These are phyloP conservation scores for Gleditsia sinensis DNA, from an alignment of 306 rosid species.

Conservation along the genomic window DNA sequence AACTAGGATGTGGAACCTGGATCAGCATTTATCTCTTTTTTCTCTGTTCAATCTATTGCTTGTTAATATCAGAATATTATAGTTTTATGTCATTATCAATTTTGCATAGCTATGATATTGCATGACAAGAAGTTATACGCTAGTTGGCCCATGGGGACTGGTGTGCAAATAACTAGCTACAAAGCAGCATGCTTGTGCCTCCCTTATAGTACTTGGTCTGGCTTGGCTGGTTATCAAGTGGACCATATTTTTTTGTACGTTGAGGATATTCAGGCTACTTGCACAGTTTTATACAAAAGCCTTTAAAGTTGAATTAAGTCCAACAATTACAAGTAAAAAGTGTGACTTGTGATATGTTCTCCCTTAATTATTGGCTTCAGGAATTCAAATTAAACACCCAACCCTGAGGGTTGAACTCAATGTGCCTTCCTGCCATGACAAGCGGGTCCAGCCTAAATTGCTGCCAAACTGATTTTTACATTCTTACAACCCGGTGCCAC, in stretches of 20 bases:
- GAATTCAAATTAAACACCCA: slow-evolving; percentile 22
- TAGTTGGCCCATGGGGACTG: slow-evolving; percentile 26
- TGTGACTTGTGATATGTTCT: background rate
- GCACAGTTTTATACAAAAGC: slow-evolving; percentile 6
- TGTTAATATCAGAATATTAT: slow-evolving; percentile 18
- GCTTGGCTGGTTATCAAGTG: slow-evolving; percentile 15
- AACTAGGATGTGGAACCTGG: slow-evolving; percentile 32
- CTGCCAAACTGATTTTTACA: slow-evolving; percentile 17
- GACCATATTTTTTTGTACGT: slow-evolving; percentile 18
- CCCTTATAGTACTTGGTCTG: slow-evolving; percentile 10
- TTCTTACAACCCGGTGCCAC: background rate
- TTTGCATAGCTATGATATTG: slow-evolving; percentile 26
- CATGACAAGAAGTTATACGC: slow-evolving; percentile 1
- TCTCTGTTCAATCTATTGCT: slow-evolving; percentile 34
- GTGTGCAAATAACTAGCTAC: slow-evolving; percentile 10
- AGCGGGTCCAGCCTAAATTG: background rate
- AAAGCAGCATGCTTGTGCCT: slow-evolving; percentile 37
- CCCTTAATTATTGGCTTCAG: slow-evolving; percentile 20
- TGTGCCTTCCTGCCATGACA: slow-evolving; percentile 10
- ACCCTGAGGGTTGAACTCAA: slow-evolving; percentile 22
- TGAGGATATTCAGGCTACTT: slow-evolving; percentile 12
- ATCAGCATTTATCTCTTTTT: slow-evolving; percentile 28
- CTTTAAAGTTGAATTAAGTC: slow-evolving; percentile 20
- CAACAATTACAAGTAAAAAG: too few species aligned
- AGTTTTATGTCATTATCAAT: background rate